Base-by-base conservation (phyloP, 2,329 filamentous ascomycete genomes). In the Sordariomycetes sp. region DNA sequence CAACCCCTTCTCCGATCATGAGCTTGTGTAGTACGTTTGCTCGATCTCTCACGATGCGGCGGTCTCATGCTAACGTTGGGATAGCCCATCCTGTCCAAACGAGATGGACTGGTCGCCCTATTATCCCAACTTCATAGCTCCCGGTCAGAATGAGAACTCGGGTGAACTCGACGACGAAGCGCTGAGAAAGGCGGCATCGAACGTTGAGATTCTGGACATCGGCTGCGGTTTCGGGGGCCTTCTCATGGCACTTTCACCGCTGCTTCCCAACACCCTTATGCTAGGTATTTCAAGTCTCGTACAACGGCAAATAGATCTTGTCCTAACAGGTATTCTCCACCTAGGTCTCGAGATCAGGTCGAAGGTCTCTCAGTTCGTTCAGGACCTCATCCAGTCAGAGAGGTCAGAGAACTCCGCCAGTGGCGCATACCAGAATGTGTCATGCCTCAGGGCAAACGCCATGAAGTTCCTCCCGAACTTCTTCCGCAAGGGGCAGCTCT, bases 401-500 rank as follows among this genome's bases (percentile, higher is more conserved):
- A 85, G 94, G 3, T 75, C 77, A 14, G 86, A 92, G 67, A 35
- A 35, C 34, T n/a, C n/a, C 18, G 80, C 82, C 62, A 67, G 74
- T 6, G 74, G 76, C 6, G 68, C 70, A 32, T 97, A 90, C 71
- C 87, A 95, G 68, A 99, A 99, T 70, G 87, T 93, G 58, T 86
- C 88, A 37, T 95, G 90, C 68, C 77, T 99, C 54, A 87, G 94
- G 61, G 89, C 90, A 63, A 99, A 99, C 75, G 90, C 90, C 5
- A 99, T 99, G 94, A 99, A 99, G 71, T 99, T 97, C 72, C 78
- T 99, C n/a, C 93, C 95, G 61, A 97, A 99, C 69, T 96, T 97
- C 78, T 97, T 99, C 78, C 76, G 74, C 58, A 88, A 86, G 66
- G 78, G 75, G 16, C 92, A 97, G 69, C 82, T 99, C 16, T 82